Evolutionary conservation across 768 basidiomycete genomes (phyloP), one percentile per base, ranked within the genome.

Genomic region (Coprinopsis cinerea): DNA sequence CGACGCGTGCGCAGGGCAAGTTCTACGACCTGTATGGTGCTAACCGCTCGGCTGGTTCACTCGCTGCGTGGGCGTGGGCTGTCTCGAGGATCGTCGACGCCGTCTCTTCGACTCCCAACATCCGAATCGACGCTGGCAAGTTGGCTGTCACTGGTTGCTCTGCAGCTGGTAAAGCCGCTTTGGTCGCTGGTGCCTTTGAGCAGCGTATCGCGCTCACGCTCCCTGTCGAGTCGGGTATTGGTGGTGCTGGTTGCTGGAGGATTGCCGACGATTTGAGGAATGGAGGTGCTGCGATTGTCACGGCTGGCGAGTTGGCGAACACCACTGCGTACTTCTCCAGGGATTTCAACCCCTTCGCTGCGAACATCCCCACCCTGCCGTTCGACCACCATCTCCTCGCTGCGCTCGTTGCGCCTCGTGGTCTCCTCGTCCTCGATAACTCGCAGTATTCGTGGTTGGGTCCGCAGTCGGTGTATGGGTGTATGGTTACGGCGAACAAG

Each of bases 41-140:
- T 20, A 59, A 55, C 45, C 69, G 70, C 40, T 71, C 70, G 27
- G 79, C 78, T 1, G 64, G 66, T 44, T 74, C 79, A 3, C 73
- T 80, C 74, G 76, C 68, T 14, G 79, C 80, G 1, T 82, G 79
- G 79, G 73, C 75, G 1, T 81, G 79, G 81, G 79, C 75, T 51
- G 71, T 80, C 44, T 68, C 69, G 46, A 75, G 81, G 30, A 70
- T 82, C 58, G 77, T 82, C 59, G 81, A 81, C 57, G 76, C 71
- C 14, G 71, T 82, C 47, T 76, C 77, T 62, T 60, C 59, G 13
- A 75, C 72, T 0, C 69, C 78, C 17, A 45, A 59, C 22, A 2
- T 42, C 2, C 68, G 71, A 41, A 75, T 82, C 63, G 70, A 82
- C 60, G 56, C 70, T 25, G 59, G 60, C 28, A 69, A 70, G 54